phyloP scores from a whole-genome alignment of 257 asterid species.

The Solanum dulcamara region DNA sequence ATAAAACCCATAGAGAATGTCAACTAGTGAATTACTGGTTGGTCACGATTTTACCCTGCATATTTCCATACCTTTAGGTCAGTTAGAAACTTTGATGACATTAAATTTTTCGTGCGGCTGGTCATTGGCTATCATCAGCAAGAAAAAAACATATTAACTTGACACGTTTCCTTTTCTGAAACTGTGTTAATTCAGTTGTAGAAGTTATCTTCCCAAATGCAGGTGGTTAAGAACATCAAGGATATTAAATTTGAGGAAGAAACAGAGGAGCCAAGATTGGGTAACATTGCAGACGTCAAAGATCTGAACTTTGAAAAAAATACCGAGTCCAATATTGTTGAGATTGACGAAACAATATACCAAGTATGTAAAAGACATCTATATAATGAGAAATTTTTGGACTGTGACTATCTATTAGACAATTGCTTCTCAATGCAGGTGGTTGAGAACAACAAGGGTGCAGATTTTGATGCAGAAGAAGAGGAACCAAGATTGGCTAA shows the following conservation, averaged over 20 bases:
- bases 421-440: constrained; percentile 20
- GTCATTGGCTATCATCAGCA: background rate
- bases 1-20: background rate
- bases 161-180: background rate
- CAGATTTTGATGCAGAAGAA: constrained; percentile 17
- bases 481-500: background rate
- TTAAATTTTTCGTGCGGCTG: background rate
- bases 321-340: background rate
- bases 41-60: background rate
- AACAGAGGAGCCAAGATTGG: constrained; percentile 24
- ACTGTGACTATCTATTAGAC: background rate
- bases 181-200: background rate
- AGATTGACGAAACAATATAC: constrained; percentile 2
- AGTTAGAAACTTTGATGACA: background rate
- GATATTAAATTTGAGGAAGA: constrained; percentile 22
- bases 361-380: background rate
- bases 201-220: constrained; percentile 7
- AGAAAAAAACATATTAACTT: background rate
- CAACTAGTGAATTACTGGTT: background rate
- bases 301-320: constrained; percentile 12
- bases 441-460: constrained; percentile 24
- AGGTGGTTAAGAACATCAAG: constrained; percentile 30
- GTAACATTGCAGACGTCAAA: constrained; percentile 19
- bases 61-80: background rate
- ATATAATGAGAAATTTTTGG: background rate